Percentiles rank a stretch among this genome's conserved stretches.
Evolutionary conservation across 495 filamentous ascomycete genomes (phyloP).

Genomic region (Oidiodendron maius): DNA sequence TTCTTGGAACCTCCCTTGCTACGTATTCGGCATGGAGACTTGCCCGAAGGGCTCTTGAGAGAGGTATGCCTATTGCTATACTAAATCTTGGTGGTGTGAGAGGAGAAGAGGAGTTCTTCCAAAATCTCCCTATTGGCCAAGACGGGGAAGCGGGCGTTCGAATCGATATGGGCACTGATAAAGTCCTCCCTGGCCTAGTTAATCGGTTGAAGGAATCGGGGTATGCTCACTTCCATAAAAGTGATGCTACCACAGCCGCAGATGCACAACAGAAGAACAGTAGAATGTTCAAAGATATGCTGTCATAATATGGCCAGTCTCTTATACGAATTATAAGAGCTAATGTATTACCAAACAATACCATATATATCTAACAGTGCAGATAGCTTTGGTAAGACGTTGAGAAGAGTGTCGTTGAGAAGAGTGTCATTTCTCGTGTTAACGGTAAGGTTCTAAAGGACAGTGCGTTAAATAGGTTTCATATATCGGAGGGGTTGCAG

Average conservation of each 20-base stretch:
- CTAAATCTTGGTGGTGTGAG: slow-evolving; percentile 80
- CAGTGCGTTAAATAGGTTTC: too few relatives aligned
- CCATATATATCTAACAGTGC: too few relatives aligned
- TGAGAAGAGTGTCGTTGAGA: too few relatives aligned
- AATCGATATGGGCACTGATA: slow-evolving; percentile 47
- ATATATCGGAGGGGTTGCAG: too few relatives aligned
- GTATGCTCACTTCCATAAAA: slow-evolving; percentile 11
- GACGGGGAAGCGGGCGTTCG: slow-evolving; percentile 41
- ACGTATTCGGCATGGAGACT: slow-evolving; percentile 94
- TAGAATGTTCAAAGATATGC: slow-evolving; percentile 43
- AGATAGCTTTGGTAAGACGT: too few relatives aligned
- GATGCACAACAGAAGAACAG: slow-evolving; percentile 15
- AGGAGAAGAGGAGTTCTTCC: slow-evolving; percentile 68
- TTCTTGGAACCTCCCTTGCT: slow-evolving; percentile 84
- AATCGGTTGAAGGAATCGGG: slow-evolving; percentile 24
- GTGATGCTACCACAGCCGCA: background rate
- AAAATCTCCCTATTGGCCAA: slow-evolving; percentile 38
- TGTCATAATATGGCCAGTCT: slow-evolving; percentile 29
- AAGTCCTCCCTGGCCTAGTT: slow-evolving; percentile 47
- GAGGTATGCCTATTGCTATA: slow-evolving; percentile 78
- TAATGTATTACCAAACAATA: too few relatives aligned
- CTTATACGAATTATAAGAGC: slow-evolving; percentile 16
- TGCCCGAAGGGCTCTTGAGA: slow-evolving; percentile 73
- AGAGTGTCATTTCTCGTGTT: too few relatives aligned
- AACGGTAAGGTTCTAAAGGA: too few relatives aligned